Conservation (phyloP, 176 grass and related monocot genomes). For the Saccharum spontaneum region DNA sequence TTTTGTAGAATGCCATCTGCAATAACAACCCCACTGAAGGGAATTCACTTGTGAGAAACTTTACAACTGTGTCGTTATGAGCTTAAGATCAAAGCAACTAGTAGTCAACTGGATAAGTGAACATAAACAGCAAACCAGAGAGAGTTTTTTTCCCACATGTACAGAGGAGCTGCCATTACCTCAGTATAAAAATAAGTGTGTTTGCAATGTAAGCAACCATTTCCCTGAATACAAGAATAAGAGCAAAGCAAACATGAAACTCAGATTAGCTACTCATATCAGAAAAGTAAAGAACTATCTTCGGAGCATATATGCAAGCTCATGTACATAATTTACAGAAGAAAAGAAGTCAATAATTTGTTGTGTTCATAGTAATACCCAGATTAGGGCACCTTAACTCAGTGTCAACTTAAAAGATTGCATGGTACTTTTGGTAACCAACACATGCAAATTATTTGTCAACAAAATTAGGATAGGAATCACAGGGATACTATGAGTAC, state of each 20-base stretch:
- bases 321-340: neutral
- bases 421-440: conserved; percentile 12
- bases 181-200: conserved; percentile 96
- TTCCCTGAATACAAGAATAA: conserved; percentile 77
- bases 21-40: conserved; percentile 93
- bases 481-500: neutral
- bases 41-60: conserved; percentile 35
- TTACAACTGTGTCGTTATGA: neutral
- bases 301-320: conserved; percentile 7
- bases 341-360: neutral
- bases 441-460: neutral
- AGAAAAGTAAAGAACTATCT: conserved; percentile 11
- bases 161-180: conserved; percentile 44
- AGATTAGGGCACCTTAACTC: conserved; percentile 13
- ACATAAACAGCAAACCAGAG: conserved; percentile 10
- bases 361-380: neutral
- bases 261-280: conserved; percentile 13
- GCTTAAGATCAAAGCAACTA: conserved; percentile 18
- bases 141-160: neutral
- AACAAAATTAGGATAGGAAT: neutral
- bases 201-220: conserved; percentile 98
- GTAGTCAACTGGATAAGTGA: neutral
- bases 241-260: conserved; percentile 6
- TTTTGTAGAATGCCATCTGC: conserved; percentile 90
- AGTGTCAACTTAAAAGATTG: conserved; percentile 1